Evolutionary conservation across 2,329 filamentous ascomycete species (phyloP).

Genomic region (Aureobasidium sp.): DNA sequence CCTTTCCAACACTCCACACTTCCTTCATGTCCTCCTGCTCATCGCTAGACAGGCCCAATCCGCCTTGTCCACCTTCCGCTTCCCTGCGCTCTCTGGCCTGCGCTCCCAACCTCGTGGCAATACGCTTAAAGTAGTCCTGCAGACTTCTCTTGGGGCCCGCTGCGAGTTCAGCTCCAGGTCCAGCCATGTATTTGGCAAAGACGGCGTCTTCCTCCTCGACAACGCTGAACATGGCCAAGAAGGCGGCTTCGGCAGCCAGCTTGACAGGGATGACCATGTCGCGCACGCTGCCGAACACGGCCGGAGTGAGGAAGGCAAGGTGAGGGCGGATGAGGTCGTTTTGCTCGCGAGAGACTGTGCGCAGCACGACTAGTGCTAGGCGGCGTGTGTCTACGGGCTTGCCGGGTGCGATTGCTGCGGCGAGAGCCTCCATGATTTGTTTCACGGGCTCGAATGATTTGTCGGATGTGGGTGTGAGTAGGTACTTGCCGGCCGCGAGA

Average conservation of each 20-base stretch:
- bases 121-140: conserved; percentile 94
- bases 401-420: conserved; percentile 62
- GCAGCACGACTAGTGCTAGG: conserved; percentile 76
- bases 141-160: conserved; percentile 78
- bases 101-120: conserved; percentile 73
- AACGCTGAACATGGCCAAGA: conserved; percentile 83
- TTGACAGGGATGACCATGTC: conserved; percentile 94
- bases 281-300: conserved; percentile 82
- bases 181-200: conserved; percentile 84
- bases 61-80: conserved; percentile 82
- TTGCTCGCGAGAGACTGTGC: conserved; percentile 73
- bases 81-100: conserved; percentile 86
- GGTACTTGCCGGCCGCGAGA: conserved; percentile 82
- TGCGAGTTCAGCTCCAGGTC: conserved; percentile 57
- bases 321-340: conserved; percentile 77
- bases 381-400: conserved; percentile 76
- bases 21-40: conserved; percentile 92
- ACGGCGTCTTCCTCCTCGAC: conserved; percentile 78
- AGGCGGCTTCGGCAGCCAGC: conserved; percentile 87
- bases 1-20: conserved; percentile 89
- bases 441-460: conserved; percentile 72
- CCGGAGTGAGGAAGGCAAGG: conserved; percentile 68
- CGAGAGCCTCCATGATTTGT: conserved; percentile 71
- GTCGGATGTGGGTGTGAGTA: conserved; percentile 59
- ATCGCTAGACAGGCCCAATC: conserved; percentile 78